phyloP scores from a whole-genome alignment of 352 stramenopile genomes.

The Thraustotheca clavata region DNA sequence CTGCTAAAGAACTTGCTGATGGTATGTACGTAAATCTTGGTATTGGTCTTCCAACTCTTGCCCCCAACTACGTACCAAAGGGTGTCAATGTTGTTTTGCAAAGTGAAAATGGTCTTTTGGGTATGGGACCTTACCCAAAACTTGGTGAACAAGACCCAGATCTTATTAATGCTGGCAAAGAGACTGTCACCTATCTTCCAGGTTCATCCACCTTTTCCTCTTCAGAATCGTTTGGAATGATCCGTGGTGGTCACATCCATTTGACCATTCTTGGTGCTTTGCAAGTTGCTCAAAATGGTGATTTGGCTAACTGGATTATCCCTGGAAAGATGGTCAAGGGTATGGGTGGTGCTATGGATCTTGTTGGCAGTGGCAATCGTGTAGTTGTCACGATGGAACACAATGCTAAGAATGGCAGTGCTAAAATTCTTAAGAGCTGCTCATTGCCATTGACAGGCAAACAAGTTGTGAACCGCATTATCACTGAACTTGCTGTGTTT shows the following conservation, averaged over 20 bases:
- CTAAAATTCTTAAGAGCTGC: constrained; percentile 93
- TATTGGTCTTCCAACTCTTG: constrained; percentile 93
- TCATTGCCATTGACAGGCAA: constrained; percentile 92
- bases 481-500: constrained; percentile 88
- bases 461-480: constrained; percentile 89
- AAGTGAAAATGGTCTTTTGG: constrained; percentile 94
- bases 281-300: constrained; percentile 89
- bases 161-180: constrained; percentile 96
- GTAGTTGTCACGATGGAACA: constrained; percentile 98
- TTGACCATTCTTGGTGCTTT: constrained; percentile 95
- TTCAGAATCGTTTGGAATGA: constrained; percentile 95
- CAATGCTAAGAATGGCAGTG: constrained; percentile 88
- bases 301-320: constrained; percentile 95
- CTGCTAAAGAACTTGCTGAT: constrained; percentile 81
- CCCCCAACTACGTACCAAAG: constrained; percentile 92
- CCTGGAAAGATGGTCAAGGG: constrained; percentile 96
- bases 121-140: constrained; percentile 89
- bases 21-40: constrained; percentile 98
- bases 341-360: constrained; percentile 97
- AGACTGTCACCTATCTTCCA: constrained; percentile 91
- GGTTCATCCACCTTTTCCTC: constrained; percentile 92
- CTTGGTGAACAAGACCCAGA: constrained; percentile 87
- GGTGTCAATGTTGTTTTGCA: constrained; percentile 93
- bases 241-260: constrained; percentile 92
- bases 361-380: constrained; percentile 88